Conservation (phyloP, 2,329 filamentous ascomycete species). For the Colletotrichum limetticola region DNA sequence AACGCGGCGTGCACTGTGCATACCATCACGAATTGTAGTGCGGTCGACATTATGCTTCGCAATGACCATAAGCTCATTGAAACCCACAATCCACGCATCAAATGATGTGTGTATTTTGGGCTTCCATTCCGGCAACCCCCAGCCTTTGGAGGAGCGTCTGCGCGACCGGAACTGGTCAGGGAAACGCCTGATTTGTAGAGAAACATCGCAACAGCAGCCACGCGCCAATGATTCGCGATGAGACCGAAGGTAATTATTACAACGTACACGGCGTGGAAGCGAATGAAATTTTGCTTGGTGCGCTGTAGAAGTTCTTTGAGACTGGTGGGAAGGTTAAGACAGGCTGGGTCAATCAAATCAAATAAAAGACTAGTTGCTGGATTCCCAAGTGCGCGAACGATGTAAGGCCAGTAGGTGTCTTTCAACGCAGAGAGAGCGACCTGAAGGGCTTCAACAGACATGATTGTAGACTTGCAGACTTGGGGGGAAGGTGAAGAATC, state of each 20-base stretch:
- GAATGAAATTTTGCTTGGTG: background rate
- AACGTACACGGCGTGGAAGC: background rate
- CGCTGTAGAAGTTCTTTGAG: background rate
- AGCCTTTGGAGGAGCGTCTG: background rate
- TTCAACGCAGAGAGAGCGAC: background rate
- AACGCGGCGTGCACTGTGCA: background rate
- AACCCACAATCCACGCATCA: background rate
- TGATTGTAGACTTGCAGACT: background rate
- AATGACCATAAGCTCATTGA: background rate
- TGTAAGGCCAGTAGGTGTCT: background rate
- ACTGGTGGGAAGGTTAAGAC: background rate
- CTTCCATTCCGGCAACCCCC: background rate
- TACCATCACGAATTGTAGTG: background rate
- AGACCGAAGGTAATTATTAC: background rate
- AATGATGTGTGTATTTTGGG: background rate
- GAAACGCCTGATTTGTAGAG: background rate
- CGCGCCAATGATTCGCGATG: background rate
- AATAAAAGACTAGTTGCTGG: background rate
- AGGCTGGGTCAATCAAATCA: background rate
- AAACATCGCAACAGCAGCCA: background rate
- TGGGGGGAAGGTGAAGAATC: background rate
- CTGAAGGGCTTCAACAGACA: background rate
- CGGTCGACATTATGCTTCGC: background rate
- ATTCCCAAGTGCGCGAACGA: background rate
- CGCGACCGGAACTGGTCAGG: background rate